phyloP scores from a whole-genome alignment of 148 eudicot genomes.

The Polygonum maritimum region DNA sequence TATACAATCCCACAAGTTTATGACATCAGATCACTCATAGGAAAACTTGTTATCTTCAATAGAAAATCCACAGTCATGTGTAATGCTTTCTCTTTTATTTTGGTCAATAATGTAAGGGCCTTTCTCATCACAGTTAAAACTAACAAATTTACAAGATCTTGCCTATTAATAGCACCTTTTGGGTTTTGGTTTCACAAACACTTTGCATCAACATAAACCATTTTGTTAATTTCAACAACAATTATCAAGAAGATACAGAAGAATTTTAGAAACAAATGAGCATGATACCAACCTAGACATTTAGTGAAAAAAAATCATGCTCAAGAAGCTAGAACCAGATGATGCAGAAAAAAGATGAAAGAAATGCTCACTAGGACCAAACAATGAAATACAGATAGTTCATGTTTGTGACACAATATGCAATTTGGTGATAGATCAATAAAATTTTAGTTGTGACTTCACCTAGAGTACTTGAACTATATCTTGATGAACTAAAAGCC shows the following conservation, averaged over 20 bases:
- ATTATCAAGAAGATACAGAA: background rate
- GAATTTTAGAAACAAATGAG: background rate
- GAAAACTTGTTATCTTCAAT: background rate
- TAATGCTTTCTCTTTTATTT: background rate
- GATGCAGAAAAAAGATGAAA: background rate
- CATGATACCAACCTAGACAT: background rate
- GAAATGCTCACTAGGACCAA: background rate
- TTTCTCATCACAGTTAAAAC: background rate
- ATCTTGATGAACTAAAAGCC: constrained; percentile 38
- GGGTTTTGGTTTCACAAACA: too few species aligned
- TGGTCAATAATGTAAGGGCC: background rate
- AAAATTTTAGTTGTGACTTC: background rate
- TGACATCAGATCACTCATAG: background rate
- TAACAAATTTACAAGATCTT: background rate
- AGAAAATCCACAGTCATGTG: background rate
- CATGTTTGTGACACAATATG: background rate
- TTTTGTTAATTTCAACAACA: too few species aligned
- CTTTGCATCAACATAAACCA: too few species aligned
- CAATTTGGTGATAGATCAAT: background rate
- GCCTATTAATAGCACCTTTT: too few species aligned
- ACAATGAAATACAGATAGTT: background rate
- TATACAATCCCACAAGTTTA: background rate
- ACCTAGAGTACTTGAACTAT: constrained; percentile 41
- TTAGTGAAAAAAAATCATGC: background rate
- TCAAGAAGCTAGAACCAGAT: background rate